Percentiles rank a stretch among this genome's conserved stretches.
Conservation (phyloP, 495 filamentous ascomycete genomes). For the Xeromyces bisporus region DNA sequence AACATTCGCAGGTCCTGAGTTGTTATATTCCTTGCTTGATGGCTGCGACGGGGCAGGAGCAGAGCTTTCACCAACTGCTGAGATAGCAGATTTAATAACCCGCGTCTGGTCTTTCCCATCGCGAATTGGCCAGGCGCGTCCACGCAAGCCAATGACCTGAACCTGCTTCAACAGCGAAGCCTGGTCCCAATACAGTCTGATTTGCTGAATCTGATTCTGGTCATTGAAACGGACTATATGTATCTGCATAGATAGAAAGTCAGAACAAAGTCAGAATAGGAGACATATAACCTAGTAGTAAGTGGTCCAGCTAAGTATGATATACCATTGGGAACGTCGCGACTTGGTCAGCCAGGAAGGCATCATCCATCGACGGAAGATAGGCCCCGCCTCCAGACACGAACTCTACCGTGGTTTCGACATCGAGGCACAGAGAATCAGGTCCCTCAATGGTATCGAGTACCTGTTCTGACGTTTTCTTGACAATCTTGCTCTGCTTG, state of each 20-base stretch:
- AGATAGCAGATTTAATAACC: slow-evolving; percentile 39
- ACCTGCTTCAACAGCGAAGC: slow-evolving; percentile 81
- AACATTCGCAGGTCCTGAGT: slow-evolving; percentile 27
- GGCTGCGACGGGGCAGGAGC: slow-evolving; percentile 4
- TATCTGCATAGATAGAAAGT: slow-evolving; percentile 33
- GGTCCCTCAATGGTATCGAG: slow-evolving; percentile 54
- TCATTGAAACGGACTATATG: slow-evolving; percentile 79
- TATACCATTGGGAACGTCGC: slow-evolving; percentile 72
- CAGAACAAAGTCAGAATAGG: slow-evolving; percentile 1
- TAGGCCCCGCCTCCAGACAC: slow-evolving; percentile 65
- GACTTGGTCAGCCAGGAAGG: slow-evolving; percentile 73
- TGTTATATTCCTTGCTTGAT: slow-evolving; percentile 4
- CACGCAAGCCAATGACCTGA: slow-evolving; percentile 78
- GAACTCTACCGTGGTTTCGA: slow-evolving; percentile 76
- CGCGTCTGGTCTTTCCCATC: slow-evolving; percentile 72
- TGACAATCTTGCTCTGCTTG: slow-evolving; percentile 42
- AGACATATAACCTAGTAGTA: slow-evolving; percentile 12
- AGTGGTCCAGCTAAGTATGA: slow-evolving; percentile 9
- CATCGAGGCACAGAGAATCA: slow-evolving; percentile 53
- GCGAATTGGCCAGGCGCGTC: slow-evolving; percentile 84
- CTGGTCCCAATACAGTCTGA: slow-evolving; percentile 91
- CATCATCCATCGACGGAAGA: slow-evolving; percentile 81
- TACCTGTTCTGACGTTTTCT: slow-evolving; percentile 62
- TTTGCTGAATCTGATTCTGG: slow-evolving; percentile 59
- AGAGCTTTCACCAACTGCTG: slow-evolving; percentile 4